These are phyloP conservation scores for Tinospora cordifolia DNA, from an alignment of 164 flowering plant genomes.

Conservation along the genomic window DNA sequence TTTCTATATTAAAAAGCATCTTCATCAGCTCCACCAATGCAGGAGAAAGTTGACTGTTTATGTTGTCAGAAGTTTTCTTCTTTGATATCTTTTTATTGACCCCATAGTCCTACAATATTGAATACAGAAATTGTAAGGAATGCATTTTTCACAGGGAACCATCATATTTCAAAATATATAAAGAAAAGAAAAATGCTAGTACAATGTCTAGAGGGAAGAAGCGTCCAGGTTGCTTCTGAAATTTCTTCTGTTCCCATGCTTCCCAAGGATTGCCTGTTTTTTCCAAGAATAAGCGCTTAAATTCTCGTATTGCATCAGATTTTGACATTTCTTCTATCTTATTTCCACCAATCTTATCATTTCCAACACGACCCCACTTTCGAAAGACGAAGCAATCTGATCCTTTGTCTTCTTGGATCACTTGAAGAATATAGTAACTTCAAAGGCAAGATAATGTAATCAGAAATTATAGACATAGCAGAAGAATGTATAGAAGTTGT, in stretches of 20 bases:
- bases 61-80: slow-evolving; percentile 27
- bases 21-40: slow-evolving; percentile 67
- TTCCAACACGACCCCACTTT: slow-evolving; percentile 98
- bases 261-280: slow-evolving; percentile 97
- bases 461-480: slow-evolving; percentile 10
- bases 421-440: slow-evolving; percentile 92
- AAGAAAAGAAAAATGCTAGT: slow-evolving; percentile 19
- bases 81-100: slow-evolving; percentile 46
- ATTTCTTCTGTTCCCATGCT: slow-evolving; percentile 66
- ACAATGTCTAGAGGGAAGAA: slow-evolving; percentile 94
- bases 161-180: slow-evolving; percentile 12
- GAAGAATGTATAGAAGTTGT: background rate
- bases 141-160: background rate
- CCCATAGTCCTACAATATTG: slow-evolving; percentile 74
- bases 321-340: slow-evolving; percentile 73
- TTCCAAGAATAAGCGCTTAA: slow-evolving; percentile 79
- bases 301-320: slow-evolving; percentile 69
- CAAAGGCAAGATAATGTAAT: slow-evolving; percentile 20
- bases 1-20: slow-evolving; percentile 88
- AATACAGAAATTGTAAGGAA: background rate
- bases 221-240: slow-evolving; percentile 85
- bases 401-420: slow-evolving; percentile 83
- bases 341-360: slow-evolving; percentile 77
- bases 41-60: slow-evolving; percentile 56
- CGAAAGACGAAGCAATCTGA: slow-evolving; percentile 79